Evolutionary conservation across 495 filamentous ascomycete genomes (phyloP), one percentile per base, ranked within the genome.

Genomic region (Amniculicola lignicola): DNA sequence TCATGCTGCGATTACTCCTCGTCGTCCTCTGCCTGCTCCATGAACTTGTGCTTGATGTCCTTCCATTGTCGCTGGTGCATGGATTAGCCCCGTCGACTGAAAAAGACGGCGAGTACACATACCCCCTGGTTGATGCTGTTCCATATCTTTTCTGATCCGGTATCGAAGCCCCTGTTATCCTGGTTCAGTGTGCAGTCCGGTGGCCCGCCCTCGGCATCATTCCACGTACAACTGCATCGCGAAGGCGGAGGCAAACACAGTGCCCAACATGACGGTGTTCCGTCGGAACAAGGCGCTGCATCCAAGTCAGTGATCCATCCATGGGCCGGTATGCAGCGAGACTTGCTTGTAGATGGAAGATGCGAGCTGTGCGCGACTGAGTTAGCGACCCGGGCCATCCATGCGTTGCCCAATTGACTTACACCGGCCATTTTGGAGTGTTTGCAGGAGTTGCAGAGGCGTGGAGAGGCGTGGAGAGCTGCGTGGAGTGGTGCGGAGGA

Each of bases 1-100:
- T 7, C 23, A 22, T 7, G 4, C 5, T 25, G 49, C 21, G 49
- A 46, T 27, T 64, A 65, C 6, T 61, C 58, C 36, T 63, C 76
- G 51, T 82, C 79, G 61, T 89, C 85, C 55, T 77, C 77, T 9
- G 65, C 66, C 63, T 80, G 77, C 67, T 85, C 69, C 61, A 90
- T 72, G 71, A 96, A 99, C 68, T 80, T 84, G 69, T 82, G 73
- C 70, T 93, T 90, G 76, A 99, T 96, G 72, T 97, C 93, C 80
- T 97, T 97, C 94, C 94, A 99, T 92, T 97, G 94, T 62, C 93
- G 89, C 88, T 97, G 67, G 10, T 10, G 29, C 29, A 33, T 33
- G 29, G 29, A 7, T n/a, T n/a, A 33, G 11, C 9, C 37, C 37
- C n/a, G n/a, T n/a, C n/a, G n/a, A n/a, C n/a, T n/a, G n/a, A n/a